Percentiles rank a stretch among this genome's conserved stretches.
Conservation (phyloP, 176 grass and related monocot genomes). For the Oryza meyeriana region DNA sequence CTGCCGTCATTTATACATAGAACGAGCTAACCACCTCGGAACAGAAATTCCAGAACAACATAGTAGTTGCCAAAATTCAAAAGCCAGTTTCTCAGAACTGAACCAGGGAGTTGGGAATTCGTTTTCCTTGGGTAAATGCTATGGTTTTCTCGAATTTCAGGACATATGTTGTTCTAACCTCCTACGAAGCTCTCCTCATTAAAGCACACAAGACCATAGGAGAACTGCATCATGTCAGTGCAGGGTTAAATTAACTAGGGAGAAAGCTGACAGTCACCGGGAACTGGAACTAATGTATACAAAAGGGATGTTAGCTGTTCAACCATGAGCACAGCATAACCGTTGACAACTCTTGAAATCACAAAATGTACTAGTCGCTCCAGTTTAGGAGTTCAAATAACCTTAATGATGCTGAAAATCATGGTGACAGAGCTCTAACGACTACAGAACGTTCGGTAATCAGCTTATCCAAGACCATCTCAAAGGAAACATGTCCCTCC, state of each 20-base stretch:
- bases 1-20: background rate
- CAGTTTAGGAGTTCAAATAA: background rate
- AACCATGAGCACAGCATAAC: conserved; percentile 23
- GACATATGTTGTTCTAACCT: background rate
- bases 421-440: conserved; percentile 28
- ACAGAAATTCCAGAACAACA: background rate
- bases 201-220: background rate
- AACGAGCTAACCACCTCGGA: background rate
- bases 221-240: background rate
- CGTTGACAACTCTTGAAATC: background rate
- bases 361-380: background rate
- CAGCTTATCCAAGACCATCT: background rate
- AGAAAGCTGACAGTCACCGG: background rate
- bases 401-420: conserved; percentile 26
- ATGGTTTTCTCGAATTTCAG: background rate
- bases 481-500: background rate
- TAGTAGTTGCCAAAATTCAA: background rate
- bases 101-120: background rate
- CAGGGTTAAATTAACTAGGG: background rate
- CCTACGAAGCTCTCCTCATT: background rate
- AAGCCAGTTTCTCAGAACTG: background rate
- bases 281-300: conserved; percentile 7
- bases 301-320: conserved; percentile 7
- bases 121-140: background rate
- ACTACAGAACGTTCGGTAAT: conserved; percentile 8